A percentile compares a stretch with the other conserved stretches of the same genome.
These are phyloP conservation scores for Ophiostoma novo-ulmi DNA, from an alignment of 2,329 filamentous ascomycete species.

Conservation along the genomic window DNA sequence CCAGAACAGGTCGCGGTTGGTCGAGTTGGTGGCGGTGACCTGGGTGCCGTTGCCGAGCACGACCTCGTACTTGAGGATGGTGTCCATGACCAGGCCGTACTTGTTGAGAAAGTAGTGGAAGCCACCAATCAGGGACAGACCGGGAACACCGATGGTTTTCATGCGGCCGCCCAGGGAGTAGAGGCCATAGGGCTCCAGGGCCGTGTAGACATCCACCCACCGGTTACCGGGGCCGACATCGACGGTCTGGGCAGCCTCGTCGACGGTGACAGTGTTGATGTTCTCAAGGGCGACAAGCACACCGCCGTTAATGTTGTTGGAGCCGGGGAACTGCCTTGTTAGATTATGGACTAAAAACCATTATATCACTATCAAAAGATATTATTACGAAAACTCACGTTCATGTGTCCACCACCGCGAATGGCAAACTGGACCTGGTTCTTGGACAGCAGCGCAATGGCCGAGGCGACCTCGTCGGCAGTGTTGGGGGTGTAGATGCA, in stretches of 20 bases:
- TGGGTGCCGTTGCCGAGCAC: slow-evolving; percentile 39
- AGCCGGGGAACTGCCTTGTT: slow-evolving; percentile 26
- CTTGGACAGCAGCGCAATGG: slow-evolving; percentile 28
- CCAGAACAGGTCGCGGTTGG: slow-evolving; percentile 39
- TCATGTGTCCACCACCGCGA: slow-evolving; percentile 37
- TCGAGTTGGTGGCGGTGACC: slow-evolving; percentile 35
- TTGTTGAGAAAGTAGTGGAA: slow-evolving; percentile 32
- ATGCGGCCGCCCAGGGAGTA: not conserved
- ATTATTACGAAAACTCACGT: slow-evolving; percentile 33
- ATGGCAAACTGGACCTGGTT: slow-evolving; percentile 36
- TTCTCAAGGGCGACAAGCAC: slow-evolving; percentile 38
- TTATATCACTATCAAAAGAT: too few relatives aligned
- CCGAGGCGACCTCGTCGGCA: slow-evolving; percentile 30
- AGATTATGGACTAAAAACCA: not conserved
- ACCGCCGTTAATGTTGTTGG: slow-evolving; percentile 37
- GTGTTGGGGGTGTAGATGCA: slow-evolving; percentile 34
- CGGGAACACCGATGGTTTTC: slow-evolving; percentile 29
- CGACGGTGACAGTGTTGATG: slow-evolving; percentile 33
- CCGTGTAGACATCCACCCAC: not conserved
- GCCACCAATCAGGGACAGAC: slow-evolving; percentile 37
- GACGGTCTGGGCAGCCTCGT: slow-evolving; percentile 30
- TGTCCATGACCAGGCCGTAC: slow-evolving; percentile 39
- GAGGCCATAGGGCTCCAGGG: not conserved
- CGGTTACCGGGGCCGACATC: not conserved
- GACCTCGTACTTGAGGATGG: slow-evolving; percentile 36